These are phyloP conservation scores for Paralagenidium karlingii DNA, from an alignment of 352 stramenopile genomes.

Conservation along the genomic window DNA sequence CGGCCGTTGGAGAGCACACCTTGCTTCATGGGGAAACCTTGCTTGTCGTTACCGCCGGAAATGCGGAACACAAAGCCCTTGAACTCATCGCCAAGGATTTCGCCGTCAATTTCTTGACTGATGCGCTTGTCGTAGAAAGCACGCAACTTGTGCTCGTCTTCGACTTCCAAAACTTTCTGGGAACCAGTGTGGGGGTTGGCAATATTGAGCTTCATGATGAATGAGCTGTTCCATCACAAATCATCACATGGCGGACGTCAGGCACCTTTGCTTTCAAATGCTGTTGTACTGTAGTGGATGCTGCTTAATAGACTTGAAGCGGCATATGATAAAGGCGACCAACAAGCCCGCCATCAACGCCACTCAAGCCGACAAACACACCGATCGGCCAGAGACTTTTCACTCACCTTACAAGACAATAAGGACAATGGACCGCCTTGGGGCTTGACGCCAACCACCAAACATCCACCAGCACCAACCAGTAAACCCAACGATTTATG, in stretches of 20 bases:
- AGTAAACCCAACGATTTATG: slow-evolving; percentile 10
- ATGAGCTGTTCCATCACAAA: slow-evolving; percentile 11
- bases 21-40: slow-evolving; percentile 99
- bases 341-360: too few species aligned
- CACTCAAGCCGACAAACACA: not conserved
- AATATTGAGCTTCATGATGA: slow-evolving; percentile 99
- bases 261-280: not conserved
- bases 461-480: slow-evolving; percentile 2
- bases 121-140: slow-evolving; percentile 99
- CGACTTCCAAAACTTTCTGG: slow-evolving; percentile 99
- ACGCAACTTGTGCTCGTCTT: slow-evolving; percentile 99
- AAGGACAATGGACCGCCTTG: slow-evolving; percentile 40
- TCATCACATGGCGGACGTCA: not conserved
- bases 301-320: too few species aligned
- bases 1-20: slow-evolving; percentile 98
- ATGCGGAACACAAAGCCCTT: slow-evolving; percentile 99
- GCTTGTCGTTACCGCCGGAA: slow-evolving; percentile 99
- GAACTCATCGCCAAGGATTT: slow-evolving; percentile 99
- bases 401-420: slow-evolving; percentile 62
- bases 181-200: slow-evolving; percentile 94
- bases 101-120: slow-evolving; percentile 97
- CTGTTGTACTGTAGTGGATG: not conserved
- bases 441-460: not conserved
- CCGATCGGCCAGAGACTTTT: not conserved
- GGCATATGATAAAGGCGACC: too few species aligned